phyloP scores from a whole-genome alignment of 2,329 filamentous ascomycete genomes.

The Massarina eburnea region DNA sequence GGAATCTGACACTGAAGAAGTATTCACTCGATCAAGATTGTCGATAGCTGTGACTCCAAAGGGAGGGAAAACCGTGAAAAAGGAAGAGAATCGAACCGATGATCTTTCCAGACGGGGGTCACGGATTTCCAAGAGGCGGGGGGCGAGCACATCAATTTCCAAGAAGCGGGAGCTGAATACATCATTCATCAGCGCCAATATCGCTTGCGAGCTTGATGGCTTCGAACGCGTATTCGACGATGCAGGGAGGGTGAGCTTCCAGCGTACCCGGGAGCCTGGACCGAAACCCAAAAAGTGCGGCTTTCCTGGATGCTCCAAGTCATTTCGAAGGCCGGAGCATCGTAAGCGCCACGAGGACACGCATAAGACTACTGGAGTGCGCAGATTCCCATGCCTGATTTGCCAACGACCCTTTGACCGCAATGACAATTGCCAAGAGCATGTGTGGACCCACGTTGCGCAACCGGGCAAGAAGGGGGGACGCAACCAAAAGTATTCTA shows the following conservation, averaged over 20 bases:
- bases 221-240: conserved; percentile 1
- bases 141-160: too few relatives aligned
- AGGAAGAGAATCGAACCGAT: conserved; percentile 8
- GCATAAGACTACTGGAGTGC: conserved; percentile 17
- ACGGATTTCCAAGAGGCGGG: too few relatives aligned
- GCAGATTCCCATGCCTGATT: conserved; percentile 22
- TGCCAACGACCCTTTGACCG: conserved; percentile 33
- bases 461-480: conserved; percentile 30
- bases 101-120: neutral
- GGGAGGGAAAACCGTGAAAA: conserved; percentile 28
- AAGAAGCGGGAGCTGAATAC: too few relatives aligned
- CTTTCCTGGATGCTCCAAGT: conserved; percentile 10
- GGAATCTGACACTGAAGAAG: conserved; percentile 21
- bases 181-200: neutral
- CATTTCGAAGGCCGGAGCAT: conserved; percentile 35
- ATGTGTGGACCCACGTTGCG: conserved; percentile 33
- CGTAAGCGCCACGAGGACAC: conserved; percentile 32
- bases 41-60: conserved; percentile 28
- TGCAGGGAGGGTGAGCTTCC: neutral
- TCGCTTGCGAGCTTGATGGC: conserved; percentile 8
- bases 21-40: conserved; percentile 12
- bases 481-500: conserved; percentile 25
- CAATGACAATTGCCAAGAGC: conserved; percentile 40
- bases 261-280: neutral
- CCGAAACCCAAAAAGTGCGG: neutral